Percentiles rank a stretch among this genome's conserved stretches.
Evolutionary conservation across 2,329 filamentous ascomycete genomes (phyloP).

Genomic region (Meredithiella fracta): DNA sequence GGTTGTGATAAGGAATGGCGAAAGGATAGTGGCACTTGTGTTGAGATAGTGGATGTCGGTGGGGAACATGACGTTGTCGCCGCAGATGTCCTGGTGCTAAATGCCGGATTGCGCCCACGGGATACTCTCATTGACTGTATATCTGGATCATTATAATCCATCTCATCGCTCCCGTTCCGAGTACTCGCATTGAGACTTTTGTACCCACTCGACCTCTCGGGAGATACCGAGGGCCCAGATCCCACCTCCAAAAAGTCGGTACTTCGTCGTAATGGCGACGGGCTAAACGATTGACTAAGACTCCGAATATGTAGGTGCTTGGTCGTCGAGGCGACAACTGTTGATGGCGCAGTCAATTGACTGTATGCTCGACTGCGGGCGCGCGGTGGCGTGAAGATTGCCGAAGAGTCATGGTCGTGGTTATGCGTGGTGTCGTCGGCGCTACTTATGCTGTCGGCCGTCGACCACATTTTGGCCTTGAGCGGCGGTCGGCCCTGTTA

Average conservation of each 20-base stretch:
- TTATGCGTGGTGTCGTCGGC: slow-evolving; percentile 1
- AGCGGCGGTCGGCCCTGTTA: background rate
- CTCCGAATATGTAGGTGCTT: slow-evolving; percentile 8
- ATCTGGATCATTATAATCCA: background rate
- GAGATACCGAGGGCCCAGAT: background rate
- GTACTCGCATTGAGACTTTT: background rate
- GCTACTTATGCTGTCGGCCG: slow-evolving; percentile 7
- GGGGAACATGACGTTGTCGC: background rate
- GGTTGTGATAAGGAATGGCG: background rate
- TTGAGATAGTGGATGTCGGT: background rate
- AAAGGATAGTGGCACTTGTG: background rate
- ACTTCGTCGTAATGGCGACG: slow-evolving; percentile 10
- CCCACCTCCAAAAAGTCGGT: background rate
- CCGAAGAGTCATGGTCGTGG: background rate
- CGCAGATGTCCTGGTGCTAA: background rate
- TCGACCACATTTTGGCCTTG: slow-evolving; percentile 9
- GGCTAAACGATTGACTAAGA: slow-evolving; percentile 9
- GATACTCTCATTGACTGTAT: background rate
- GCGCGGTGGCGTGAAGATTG: slow-evolving; percentile 11
- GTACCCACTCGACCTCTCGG: background rate
- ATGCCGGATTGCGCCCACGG: background rate
- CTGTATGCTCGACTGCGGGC: slow-evolving; percentile 9
- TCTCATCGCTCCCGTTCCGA: background rate
- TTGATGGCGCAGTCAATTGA: slow-evolving; percentile 7
- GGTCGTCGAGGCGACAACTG: background rate